Evolutionary conservation across 2,329 filamentous ascomycete species (phyloP).

Genomic region (Hypoxylon sp.): DNA sequence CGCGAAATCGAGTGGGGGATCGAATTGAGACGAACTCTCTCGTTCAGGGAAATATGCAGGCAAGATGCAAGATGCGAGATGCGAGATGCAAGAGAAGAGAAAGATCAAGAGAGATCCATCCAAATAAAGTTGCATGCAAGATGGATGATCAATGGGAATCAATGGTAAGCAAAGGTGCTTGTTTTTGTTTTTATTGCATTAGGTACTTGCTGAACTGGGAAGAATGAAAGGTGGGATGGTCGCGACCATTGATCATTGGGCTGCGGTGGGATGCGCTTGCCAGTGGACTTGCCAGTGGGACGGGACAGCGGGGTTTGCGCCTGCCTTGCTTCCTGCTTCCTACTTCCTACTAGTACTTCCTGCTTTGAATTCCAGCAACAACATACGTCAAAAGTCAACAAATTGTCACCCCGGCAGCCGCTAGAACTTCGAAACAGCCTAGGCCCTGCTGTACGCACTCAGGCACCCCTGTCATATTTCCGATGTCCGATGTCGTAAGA

Average conservation of each 20-base stretch:
- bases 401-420: conserved; percentile 46
- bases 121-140: too few relatives aligned
- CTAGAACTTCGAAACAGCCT: conserved; percentile 28
- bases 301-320: conserved; percentile 44
- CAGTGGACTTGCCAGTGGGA: too few relatives aligned
- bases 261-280: conserved; percentile 13
- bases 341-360: too few relatives aligned
- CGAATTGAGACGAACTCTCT: conserved; percentile 17
- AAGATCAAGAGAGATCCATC: conserved; percentile 11
- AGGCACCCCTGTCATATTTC: conserved; percentile 1
- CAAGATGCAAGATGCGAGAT: conserved; percentile 28
- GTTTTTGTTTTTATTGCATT: conserved; percentile 32
- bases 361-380: conserved; percentile 26
- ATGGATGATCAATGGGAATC: conserved; percentile 34
- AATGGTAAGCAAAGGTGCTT: conserved; percentile 41
- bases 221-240: conserved; percentile 15
- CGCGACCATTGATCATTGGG: conserved; percentile 44
- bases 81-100: conserved; percentile 29
- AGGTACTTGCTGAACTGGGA: conserved; percentile 21
- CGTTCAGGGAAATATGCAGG: conserved; percentile 1
- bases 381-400: conserved; percentile 40
- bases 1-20: background rate
- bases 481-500: too few relatives aligned
- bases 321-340: too few relatives aligned
- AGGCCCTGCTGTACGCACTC: conserved; percentile 9